Base-by-base conservation (phyloP, 805 yeast genomes). In the Kazachstania psychrophila region DNA sequence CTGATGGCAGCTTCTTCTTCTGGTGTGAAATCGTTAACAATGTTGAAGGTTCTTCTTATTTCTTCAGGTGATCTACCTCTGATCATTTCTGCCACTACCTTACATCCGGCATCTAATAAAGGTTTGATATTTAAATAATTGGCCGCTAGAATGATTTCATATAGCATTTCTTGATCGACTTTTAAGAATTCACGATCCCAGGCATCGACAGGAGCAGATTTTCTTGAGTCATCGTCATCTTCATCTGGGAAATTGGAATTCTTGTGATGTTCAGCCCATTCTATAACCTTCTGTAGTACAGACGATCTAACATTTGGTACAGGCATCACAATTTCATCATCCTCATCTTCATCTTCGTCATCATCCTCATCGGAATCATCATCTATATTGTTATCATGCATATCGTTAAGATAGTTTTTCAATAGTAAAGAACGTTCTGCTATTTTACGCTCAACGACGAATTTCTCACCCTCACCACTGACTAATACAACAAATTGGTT, bases 241-340 rank as follows among this genome's bases (percentile, higher is more conserved):
- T 79, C 88, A 44, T 78, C 86, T 14, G 84, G 83, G 61, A 79
- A 79, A 14, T 68, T 68, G 8, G 82, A 73, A 56, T 84, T 87
- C 59, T 79, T 82, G 67, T 89, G 96, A 59, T 89, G 92, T 54
- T 84, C 94, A 52, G 96, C 87, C 94, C 96, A 89, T 57, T 89
- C 95, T 37, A 89, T 68, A n/a, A 89, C 89, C 56, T 87, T 86
- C 58, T 81, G 76, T 62, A 89, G 69, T 15, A 89, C 95, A 13
- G 81, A 77, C 8, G 94, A 81, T 47, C 89, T 70, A 25, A 87
- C 96, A 53, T 85, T 87, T 27, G 95, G 95, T 10, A 87, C 76
- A 25, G 96, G 96, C 51, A 89, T 81, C 42, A 77, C 83, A 45
- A 78, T 76, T 28, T 77, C 81, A 37, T 76, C 83, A 29, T 73